A percentile compares a stretch with the other conserved stretches of the same genome.
Evolutionary conservation across 306 rosid genomes (phyloP).

Genomic region (Vicia villosa): DNA sequence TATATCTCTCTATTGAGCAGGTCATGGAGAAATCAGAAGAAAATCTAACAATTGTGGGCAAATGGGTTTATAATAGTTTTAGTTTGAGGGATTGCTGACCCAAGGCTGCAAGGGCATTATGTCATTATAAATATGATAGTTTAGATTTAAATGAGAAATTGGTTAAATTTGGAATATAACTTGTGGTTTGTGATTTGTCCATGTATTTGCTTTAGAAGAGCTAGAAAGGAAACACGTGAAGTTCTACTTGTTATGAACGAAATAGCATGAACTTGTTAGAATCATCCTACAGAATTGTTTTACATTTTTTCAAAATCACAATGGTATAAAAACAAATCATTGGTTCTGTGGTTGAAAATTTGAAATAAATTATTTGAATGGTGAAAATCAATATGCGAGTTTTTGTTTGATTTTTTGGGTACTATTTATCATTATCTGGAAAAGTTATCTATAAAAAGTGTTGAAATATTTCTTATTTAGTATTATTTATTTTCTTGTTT

Average conservation of each 20-base stretch:
- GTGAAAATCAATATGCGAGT: background rate
- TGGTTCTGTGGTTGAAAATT: background rate
- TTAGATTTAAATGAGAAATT: constrained; percentile 1
- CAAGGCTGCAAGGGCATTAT: background rate
- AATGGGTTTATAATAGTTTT: constrained; percentile 6
- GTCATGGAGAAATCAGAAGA: constrained; percentile 7
- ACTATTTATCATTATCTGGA: background rate
- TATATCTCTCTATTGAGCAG: constrained; percentile 5
- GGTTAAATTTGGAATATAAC: background rate
- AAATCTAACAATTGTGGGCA: constrained; percentile 4
- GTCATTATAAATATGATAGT: background rate
- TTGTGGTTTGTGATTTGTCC: background rate
- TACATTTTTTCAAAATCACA: constrained; percentile 17
- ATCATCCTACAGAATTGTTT: background rate
- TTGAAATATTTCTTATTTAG: too few relatives aligned
- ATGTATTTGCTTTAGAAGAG: background rate
- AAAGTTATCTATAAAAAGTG: background rate
- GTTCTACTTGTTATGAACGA: background rate
- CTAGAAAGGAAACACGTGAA: background rate
- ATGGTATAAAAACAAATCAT: background rate
- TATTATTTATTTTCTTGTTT: too few relatives aligned
- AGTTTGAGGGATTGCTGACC: background rate
- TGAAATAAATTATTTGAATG: background rate
- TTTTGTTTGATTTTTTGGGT: background rate
- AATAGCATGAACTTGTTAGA: background rate